phyloP scores from a whole-genome alignment of 2,329 filamentous ascomycete genomes.

The Ophioceras dolichostomum region DNA sequence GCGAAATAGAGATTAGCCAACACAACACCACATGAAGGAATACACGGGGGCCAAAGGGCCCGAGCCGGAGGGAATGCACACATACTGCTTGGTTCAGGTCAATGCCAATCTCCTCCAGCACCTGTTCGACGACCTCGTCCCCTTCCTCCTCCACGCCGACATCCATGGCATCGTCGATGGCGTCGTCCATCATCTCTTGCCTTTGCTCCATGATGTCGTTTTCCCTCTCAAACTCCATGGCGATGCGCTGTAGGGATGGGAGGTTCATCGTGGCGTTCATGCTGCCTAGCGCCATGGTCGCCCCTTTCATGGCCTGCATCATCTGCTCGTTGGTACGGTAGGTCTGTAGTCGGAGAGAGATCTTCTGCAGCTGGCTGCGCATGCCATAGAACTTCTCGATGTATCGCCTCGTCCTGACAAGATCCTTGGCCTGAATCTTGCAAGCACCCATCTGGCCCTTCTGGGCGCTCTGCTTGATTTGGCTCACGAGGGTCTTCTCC shows the following conservation, averaged over 20 bases:
- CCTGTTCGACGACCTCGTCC: conserved; percentile 93
- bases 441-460: conserved; percentile 97
- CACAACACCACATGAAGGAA: too few relatives aligned
- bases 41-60: too few relatives aligned
- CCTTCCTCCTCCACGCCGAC: conserved; percentile 85
- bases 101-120: conserved; percentile 92
- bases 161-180: conserved; percentile 92
- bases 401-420: conserved; percentile 87
- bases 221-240: conserved; percentile 97
- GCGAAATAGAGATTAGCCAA: too few relatives aligned
- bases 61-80: too few relatives aligned
- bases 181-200: conserved; percentile 99
- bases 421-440: conserved; percentile 95
- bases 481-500: conserved; percentile 89
- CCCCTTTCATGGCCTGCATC: conserved; percentile 99
- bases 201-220: conserved; percentile 99
- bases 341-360: conserved; percentile 91
- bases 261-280: conserved; percentile 99
- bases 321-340: conserved; percentile 98
- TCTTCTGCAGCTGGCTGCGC: conserved; percentile 93
- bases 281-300: conserved; percentile 79
- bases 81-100: conserved; percentile 82
- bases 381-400: conserved; percentile 98
- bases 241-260: conserved; percentile 86
- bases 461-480: conserved; percentile 98